Base-by-base conservation (phyloP, 345 rosid species). In the Eucalyptus caleyi region DNA sequence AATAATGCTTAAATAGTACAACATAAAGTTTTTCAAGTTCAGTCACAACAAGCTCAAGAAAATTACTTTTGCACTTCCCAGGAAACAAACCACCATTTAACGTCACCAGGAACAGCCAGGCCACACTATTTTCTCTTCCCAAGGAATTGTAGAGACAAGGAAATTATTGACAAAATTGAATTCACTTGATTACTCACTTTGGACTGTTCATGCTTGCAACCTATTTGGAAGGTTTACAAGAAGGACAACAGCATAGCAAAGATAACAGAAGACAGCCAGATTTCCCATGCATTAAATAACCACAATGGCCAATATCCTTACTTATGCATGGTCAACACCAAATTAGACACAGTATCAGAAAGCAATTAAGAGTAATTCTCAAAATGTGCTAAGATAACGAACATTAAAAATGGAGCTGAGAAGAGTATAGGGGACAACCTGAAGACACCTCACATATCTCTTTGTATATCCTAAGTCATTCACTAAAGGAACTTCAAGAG, bases 401-500 rank as follows among this genome's bases (percentile, higher is more conserved):
- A 40, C 30, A 77, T 40, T 50, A 50, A 86, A 86, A 37, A 86
- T 86, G 87, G 54, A 50, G n/a, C 44, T 16, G 5, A 87, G 67
- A 87, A 60, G 65, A 87, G 65, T 54, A 87, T 3, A 87, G 16
- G 42, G 86, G 50, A 77, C 85, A 87, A 98, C 99, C 99, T 98
- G 99, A 91, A 98, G 98, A 90, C 99, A 98, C 89, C 99, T 95
- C 50, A 98, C 97, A 89, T 96, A 98, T 96, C 99, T 96, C 93
- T 98, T 98, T 44, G 99, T 98, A 90, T 98, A 98, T 72, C 99
- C 99, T 82, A 98, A 95, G 93, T 98, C 99, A 93, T 98, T 98
- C 86, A 98, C 99, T 90, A 97, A 92, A 86, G 99, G 99, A 86
- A 97, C 99, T 93, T 98, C 99, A 92, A 98, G 93, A 81, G 99